These are phyloP conservation scores for Spathaspora boniae DNA, from an alignment of 805 yeast genomes.

Conservation along the genomic window DNA sequence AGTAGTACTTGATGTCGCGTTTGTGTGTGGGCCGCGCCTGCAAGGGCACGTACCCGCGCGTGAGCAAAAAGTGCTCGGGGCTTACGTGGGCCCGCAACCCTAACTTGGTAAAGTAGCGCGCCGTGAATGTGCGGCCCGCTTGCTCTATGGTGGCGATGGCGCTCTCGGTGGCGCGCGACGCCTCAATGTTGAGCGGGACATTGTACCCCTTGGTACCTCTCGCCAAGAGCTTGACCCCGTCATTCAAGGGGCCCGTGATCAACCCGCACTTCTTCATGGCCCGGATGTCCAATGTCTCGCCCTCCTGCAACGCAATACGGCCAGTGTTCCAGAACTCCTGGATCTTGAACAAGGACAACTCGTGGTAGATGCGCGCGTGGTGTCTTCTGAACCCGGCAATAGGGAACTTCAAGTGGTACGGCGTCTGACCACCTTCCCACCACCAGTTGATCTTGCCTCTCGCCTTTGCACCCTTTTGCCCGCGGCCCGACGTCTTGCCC, in stretches of 20 bases:
- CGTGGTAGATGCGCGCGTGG: conserved; percentile 49
- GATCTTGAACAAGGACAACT: conserved; percentile 65
- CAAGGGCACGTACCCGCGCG: conserved; percentile 77
- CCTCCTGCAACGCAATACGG: conserved; percentile 54
- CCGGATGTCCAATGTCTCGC: conserved; percentile 68
- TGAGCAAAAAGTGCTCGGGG: conserved; percentile 66
- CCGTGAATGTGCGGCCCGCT: conserved; percentile 70
- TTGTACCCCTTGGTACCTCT: conserved; percentile 49
- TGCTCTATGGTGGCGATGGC: conserved; percentile 74
- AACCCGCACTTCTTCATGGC: conserved; percentile 74
- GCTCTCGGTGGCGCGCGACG: conserved; percentile 70
- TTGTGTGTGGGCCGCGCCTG: conserved; percentile 82
- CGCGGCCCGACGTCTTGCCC: conserved; percentile 96
- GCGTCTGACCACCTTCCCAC: conserved; percentile 99
- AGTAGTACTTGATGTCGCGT: conserved; percentile 77
- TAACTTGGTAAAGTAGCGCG: conserved; percentile 60
- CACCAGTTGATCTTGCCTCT: conserved; percentile 85
- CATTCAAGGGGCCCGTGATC: conserved; percentile 63
- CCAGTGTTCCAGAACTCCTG: conserved; percentile 69
- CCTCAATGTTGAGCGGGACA: conserved; percentile 74
- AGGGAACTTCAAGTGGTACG: conserved; percentile 78
- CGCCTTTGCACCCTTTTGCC: conserved; percentile 98
- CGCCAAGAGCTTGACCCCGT: conserved; percentile 82
- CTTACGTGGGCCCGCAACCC: conserved; percentile 72
- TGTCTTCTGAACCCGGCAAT: conserved; percentile 81